These are phyloP conservation scores for Septoria linicola DNA, from an alignment of 2,329 filamentous ascomycete species.

Conservation along the genomic window DNA sequence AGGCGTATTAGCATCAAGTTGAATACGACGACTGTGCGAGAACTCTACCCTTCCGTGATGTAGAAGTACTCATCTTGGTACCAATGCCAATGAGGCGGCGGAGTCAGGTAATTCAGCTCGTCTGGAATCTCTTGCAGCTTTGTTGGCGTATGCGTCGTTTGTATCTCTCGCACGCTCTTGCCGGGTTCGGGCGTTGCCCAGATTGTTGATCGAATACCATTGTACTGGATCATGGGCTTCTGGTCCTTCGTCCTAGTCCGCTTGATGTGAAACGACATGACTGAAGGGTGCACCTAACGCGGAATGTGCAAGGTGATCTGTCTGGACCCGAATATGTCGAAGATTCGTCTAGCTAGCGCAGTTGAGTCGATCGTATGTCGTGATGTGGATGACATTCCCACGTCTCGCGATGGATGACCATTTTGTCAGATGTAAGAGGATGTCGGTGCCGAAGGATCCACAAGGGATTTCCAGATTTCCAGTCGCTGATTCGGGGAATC, in stretches of 20 bases:
- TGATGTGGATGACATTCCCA: no score
- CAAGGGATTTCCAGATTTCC: no score
- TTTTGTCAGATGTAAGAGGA: no score
- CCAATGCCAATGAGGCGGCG: constrained; percentile 34
- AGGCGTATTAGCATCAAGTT: not conserved
- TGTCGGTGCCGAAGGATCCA: no score
- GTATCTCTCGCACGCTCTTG: constrained; percentile 34
- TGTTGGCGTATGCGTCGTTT: constrained; percentile 31
- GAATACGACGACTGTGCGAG: not conserved
- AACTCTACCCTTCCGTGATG: constrained; percentile 27
- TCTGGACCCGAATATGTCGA: no score
- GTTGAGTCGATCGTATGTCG: no score
- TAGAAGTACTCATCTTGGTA: constrained; percentile 35
- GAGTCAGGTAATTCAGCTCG: constrained; percentile 28
- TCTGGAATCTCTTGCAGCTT: constrained; percentile 28
- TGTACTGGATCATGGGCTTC: constrained; percentile 23
- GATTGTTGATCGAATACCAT: constrained; percentile 31
- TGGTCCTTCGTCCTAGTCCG: constrained; percentile 18
- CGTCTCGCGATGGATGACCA: no score
- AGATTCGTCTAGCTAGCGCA: no score
- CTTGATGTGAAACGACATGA: constrained; percentile 26
- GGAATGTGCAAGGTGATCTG: no score
- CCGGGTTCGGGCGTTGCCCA: constrained; percentile 31
- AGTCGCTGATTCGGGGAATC: no score
- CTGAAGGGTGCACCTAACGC: not conserved